Evolutionary conservation across 2,329 filamentous ascomycete species (phyloP), one percentile per base, ranked within the genome.

Genomic region (Ceratocystis lukuohia): DNA sequence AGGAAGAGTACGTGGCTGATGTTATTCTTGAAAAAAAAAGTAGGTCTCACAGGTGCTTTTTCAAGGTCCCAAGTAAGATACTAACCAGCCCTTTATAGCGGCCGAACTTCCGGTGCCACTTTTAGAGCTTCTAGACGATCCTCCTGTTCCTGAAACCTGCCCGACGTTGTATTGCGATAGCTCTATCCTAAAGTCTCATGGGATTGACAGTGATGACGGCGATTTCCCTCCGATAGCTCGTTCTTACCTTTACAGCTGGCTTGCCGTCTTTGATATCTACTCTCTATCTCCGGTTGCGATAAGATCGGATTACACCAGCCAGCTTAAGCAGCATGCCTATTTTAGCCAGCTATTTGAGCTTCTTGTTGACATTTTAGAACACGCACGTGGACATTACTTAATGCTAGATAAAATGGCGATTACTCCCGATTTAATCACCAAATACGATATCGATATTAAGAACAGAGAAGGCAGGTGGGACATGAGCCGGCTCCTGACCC

Each of bases 161-260:
- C 79, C 82, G 6, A 53, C 20, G 20, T 15, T 53, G 20, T 53
- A 53, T 15, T 53, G 20, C 48, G 48, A 53, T 25, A 25, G 48
- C 48, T 25, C 20, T 15, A 15, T 15, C 6, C 25, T 25, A 8
- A 10, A 25, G 48, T 25, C 20, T 2, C 5, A 7, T 22, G 7
- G 7, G 6, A 15, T 53, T 53, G 48, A 53, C 25, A 25, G 25
- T 28, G 22, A 28, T 6, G 46, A 22, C 2, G 48, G 25, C 20
- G 48, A 28, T 53, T 53, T 53, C 10, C 48, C 48, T 5, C 4
- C 22, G 48, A 53, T 53, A 77, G 84, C 0, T 73, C 82, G 0
- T 79, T 96, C 61, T 8, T 99, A 96, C 72, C 80, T 99, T 2
- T 79, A 96, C 33, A 88, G 90, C 10, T 99, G 94, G 94, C 84